phyloP scores from a whole-genome alignment of 495 filamentous ascomycete genomes.

The Aspergillus conjunctus region DNA sequence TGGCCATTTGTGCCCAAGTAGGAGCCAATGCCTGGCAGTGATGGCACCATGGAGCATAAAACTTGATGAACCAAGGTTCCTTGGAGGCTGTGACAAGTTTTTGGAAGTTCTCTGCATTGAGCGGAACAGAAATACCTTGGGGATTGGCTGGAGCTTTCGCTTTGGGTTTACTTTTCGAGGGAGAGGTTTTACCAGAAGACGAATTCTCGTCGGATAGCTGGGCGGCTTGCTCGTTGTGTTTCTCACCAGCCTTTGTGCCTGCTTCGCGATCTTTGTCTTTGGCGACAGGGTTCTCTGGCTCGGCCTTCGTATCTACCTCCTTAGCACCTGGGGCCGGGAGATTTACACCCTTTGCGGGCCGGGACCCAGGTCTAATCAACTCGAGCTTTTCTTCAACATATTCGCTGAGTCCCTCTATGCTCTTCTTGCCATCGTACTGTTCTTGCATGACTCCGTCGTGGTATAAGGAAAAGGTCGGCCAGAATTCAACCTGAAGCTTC shows the following conservation, averaged over 20 bases:
- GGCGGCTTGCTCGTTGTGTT: conserved; percentile 46
- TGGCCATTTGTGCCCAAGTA: conserved; percentile 85
- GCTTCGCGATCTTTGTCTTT: conserved; percentile 54
- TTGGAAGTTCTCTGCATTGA: conserved; percentile 86
- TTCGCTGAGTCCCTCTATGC: conserved; percentile 60
- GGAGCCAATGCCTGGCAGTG: conserved; percentile 93
- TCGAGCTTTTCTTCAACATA: conserved; percentile 81
- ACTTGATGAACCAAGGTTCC: conserved; percentile 98
- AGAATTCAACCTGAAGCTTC: conserved; percentile 63
- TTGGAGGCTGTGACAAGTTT: conserved; percentile 80
- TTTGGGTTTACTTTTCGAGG: conserved; percentile 35
- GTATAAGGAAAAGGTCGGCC: conserved; percentile 77
- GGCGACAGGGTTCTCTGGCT: conserved; percentile 46
- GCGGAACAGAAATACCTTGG: conserved; percentile 68
- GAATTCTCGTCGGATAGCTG: conserved; percentile 34
- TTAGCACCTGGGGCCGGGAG: conserved; percentile 61
- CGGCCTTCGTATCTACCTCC: conserved; percentile 48
- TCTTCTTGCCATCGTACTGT: conserved; percentile 59
- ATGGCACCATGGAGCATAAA: conserved; percentile 95
- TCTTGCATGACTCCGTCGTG: conserved; percentile 75
- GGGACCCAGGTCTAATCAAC: conserved; percentile 73
- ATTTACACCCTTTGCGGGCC: conserved; percentile 62
- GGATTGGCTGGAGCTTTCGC: conserved; percentile 64
- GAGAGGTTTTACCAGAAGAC: conserved; percentile 33
- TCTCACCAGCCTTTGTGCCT: conserved; percentile 47